Evolutionary conservation across 2,329 filamentous ascomycete genomes (phyloP).

Genomic region (Xylariaceae sp.): DNA sequence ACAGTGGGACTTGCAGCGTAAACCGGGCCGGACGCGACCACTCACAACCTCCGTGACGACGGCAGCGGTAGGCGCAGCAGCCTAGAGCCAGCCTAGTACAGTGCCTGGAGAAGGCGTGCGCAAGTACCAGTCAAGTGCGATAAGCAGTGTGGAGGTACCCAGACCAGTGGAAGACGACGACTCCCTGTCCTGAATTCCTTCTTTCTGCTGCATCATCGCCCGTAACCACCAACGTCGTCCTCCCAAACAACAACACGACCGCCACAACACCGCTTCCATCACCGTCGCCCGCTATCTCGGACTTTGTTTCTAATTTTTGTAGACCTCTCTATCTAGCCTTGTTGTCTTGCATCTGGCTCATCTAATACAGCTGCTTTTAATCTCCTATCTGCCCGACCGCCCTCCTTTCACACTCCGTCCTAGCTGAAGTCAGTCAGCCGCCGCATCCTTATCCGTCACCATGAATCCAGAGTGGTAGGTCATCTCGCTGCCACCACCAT

Average conservation of each 20-base stretch:
- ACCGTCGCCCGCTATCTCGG: conserved; percentile 1
- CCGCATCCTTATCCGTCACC: conserved; percentile 42
- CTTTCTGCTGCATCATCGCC: conserved; percentile 4
- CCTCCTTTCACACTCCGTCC: conserved; percentile 18
- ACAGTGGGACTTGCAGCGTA: no score
- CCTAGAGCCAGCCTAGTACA: no score
- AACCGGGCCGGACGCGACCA: no score
- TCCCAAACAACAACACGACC: not conserved
- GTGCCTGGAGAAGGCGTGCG: no score
- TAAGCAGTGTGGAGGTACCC: no score
- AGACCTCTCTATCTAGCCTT: conserved; percentile 4
- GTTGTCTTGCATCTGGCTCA: not conserved
- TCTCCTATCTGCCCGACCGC: conserved; percentile 10
- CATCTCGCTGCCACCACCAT: conserved; percentile 23
- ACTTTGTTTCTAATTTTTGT: conserved; percentile 7
- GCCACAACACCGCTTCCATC: not conserved
- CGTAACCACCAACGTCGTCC: conserved; percentile 1
- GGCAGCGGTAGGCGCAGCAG: no score
- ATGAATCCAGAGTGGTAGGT: conserved; percentile 95
- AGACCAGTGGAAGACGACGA: not conserved
- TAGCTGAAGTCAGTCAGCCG: conserved; percentile 13
- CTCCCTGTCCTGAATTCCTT: conserved; percentile 2
- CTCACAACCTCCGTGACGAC: no score
- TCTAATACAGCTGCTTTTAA: not conserved
- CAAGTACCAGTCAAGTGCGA: no score